A percentile compares a stretch with the other conserved stretches of the same genome.
Evolutionary conservation across 345 rosid genomes (phyloP).

Genomic region (Lepidium africanum): DNA sequence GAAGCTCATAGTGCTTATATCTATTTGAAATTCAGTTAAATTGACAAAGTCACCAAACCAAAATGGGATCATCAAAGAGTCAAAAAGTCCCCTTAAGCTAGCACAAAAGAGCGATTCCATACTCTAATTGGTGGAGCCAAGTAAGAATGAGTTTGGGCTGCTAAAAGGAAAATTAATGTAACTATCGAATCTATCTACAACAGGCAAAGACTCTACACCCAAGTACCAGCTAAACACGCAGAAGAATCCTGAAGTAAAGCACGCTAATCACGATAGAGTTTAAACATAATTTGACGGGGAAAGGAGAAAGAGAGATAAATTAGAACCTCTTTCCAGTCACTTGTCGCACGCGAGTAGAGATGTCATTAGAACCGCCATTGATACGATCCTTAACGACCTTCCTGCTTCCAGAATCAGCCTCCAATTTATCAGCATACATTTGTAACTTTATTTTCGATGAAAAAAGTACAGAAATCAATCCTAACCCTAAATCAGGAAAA

Average conservation of each 20-base stretch:
- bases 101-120: neutral
- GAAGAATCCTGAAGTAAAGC: neutral
- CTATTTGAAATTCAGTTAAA: neutral
- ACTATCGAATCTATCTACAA: neutral
- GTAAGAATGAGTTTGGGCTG: neutral
- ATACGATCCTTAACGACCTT: constrained; percentile 69
- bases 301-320: neutral
- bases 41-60: neutral
- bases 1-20: neutral
- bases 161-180: neutral
- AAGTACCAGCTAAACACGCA: constrained; percentile 6
- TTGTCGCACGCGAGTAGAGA: constrained; percentile 47
- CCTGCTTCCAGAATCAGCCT: constrained; percentile 57
- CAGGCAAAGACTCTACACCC: neutral
- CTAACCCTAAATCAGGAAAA: constrained; percentile 26
- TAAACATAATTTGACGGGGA: neutral
- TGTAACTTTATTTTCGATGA: neutral
- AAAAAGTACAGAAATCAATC: neutral
- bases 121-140: neutral
- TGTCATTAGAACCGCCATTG: constrained; percentile 46
- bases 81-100: neutral
- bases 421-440: constrained; percentile 96
- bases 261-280: neutral
- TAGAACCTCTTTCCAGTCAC: constrained; percentile 77
- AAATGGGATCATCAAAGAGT: neutral